Percentiles rank a stretch among this genome's conserved stretches.
phyloP scores from a whole-genome alignment of 2,329 filamentous ascomycete genomes.

The Sordariomycetes sp. region DNA sequence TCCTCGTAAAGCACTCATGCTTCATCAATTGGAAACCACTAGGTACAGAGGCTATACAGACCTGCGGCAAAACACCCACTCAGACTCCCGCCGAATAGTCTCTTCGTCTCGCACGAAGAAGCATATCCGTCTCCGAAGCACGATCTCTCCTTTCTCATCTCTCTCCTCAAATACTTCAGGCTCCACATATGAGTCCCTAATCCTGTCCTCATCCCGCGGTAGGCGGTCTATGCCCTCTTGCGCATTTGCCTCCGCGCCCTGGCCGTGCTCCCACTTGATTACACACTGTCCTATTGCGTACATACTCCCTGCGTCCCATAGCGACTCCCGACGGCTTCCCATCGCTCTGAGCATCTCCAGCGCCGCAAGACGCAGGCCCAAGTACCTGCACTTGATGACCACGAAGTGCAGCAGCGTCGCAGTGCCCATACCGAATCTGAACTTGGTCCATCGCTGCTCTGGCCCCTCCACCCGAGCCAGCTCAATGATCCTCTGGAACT shows the following conservation, averaged over 20 bases:
- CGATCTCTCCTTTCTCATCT: neutral
- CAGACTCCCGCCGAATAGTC: neutral
- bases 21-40: too few relatives aligned
- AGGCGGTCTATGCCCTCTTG: neutral
- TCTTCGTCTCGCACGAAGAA: neutral
- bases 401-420: conserved; percentile 26
- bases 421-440: conserved; percentile 32
- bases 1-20: too few relatives aligned
- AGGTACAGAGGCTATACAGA: too few relatives aligned
- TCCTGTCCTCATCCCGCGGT: conserved; percentile 7
- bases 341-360: conserved; percentile 20
- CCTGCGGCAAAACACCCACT: neutral
- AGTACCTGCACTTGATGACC: conserved; percentile 26
- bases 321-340: conserved; percentile 19
- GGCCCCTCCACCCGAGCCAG: conserved; percentile 10
- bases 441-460: conserved; percentile 11
- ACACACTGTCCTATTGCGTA: conserved; percentile 19
- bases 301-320: conserved; percentile 25
- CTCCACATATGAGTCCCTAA: conserved; percentile 10
- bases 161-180: neutral
- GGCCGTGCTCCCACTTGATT: conserved; percentile 28
- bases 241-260: conserved; percentile 14
- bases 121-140: neutral
- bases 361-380: conserved; percentile 22
- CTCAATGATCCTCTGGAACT: conserved; percentile 20